Evolutionary conservation across 1,284 basidiomycete species (phyloP), one percentile per base, ranked within the genome.

Genomic region (Limonomyces culmigenus): DNA sequence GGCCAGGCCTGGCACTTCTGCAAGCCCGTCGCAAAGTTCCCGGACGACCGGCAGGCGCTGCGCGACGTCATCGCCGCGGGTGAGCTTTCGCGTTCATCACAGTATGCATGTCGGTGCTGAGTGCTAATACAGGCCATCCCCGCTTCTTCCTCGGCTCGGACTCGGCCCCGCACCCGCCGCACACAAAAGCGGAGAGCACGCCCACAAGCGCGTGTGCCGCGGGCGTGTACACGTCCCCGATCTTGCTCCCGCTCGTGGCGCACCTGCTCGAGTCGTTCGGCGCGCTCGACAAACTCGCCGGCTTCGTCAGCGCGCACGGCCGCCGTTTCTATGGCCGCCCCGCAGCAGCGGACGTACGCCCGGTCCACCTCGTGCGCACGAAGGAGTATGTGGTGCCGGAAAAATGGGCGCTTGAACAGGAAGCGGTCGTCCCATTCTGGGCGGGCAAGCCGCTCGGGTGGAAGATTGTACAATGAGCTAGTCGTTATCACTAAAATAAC

Each of bases 91-190:
- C 13, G 23, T 29, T 29, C 23, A 25, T 14, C 16, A 21, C 15
- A 35, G 18, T 29, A 11, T 16, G 17, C 8, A 8, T 8, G n/a
- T 27, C 23, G 8, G 23, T 27, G 8, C 23, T 27, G 8, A 8
- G 23, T 27, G 8, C n/a, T n/a, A 8, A 10, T 10, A 6, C 30
- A 79, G 88, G 93, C 2, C 87, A 96, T 55, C 81, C 88, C 2
- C 79, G 87, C 39, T 98, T 98, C 62, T 99, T 99, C 73, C 67
- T 99, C 33, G 95, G 95, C 13, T 95, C 89, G 14, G 95, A 99
- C 58, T 92, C 86, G 20, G 95, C 95, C 1, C 95, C 95, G 18
- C 95, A 99, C 55, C 79, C 85, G 2, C 65, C 76, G 8, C 55
- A 66, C n/a, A 66, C 66, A 40, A 99, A 99, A 58, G 71, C 85